A percentile compares a stretch with the other conserved stretches of the same genome.
Evolutionary conservation across 495 filamentous ascomycete genomes (phyloP).

Genomic region (Hypoxylon rickii): DNA sequence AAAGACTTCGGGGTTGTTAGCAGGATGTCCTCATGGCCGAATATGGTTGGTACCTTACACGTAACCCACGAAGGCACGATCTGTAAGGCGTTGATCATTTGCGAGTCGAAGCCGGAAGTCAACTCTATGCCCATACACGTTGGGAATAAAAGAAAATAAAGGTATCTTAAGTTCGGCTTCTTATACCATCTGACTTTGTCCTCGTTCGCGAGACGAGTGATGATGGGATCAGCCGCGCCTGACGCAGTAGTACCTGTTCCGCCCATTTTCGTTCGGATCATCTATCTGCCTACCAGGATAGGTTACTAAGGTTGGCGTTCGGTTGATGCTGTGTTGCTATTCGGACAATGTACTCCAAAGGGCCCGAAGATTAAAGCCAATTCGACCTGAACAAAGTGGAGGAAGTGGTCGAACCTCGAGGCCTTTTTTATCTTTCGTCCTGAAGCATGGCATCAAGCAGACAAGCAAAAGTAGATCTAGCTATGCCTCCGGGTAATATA

Average conservation of each 20-base stretch:
- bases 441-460: no score
- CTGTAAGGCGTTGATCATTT: constrained; percentile 68
- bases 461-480: not conserved
- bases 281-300: no score
- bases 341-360: no score
- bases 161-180: constrained; percentile 63
- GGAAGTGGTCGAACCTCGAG: not conserved
- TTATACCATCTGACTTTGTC: constrained; percentile 63
- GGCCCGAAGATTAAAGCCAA: not conserved
- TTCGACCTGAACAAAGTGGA: not conserved
- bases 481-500: constrained; percentile 13
- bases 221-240: constrained; percentile 43
- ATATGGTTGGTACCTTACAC: constrained; percentile 46
- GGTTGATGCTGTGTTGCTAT: not conserved
- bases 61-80: constrained; percentile 61
- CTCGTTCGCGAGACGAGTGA: constrained; percentile 52
- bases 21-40: not conserved
- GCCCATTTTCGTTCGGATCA: constrained; percentile 14
- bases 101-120: constrained; percentile 68
- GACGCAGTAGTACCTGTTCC: constrained; percentile 28
- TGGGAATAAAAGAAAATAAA: constrained; percentile 69
- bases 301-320: no score
- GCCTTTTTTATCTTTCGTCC: constrained; percentile 17
- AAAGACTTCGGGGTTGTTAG: constrained; percentile 37
- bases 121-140: constrained; percentile 69